Conservation (phyloP, 768 basidiomycete genomes). For the Suillus variegatus region DNA sequence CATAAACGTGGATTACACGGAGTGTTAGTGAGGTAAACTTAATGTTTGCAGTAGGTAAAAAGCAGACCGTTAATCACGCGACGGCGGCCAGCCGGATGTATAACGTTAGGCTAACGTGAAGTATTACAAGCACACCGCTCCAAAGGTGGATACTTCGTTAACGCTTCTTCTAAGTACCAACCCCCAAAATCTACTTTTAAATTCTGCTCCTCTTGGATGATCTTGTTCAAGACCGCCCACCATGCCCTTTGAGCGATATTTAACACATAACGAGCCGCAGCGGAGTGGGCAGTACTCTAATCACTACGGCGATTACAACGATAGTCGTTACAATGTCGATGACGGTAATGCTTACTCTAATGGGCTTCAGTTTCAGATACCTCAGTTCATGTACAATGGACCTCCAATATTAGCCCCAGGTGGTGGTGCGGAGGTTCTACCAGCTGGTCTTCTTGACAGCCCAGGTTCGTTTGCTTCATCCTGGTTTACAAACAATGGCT, state of each 20-base stretch:
- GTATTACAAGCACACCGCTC: background rate
- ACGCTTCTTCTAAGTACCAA: background rate
- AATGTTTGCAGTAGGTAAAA: conserved; percentile 1
- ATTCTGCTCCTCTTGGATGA: conserved; percentile 2
- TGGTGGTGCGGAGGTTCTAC: conserved; percentile 75
- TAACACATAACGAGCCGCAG: conserved; percentile 26
- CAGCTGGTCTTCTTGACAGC: conserved; percentile 39
- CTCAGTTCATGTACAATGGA: conserved; percentile 59
- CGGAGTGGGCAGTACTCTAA: conserved; percentile 11
- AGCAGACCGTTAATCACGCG: background rate
- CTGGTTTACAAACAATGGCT: conserved; percentile 56
- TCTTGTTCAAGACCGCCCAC: conserved; percentile 6
- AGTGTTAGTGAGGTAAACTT: conserved; percentile 1
- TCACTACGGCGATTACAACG: conserved; percentile 14
- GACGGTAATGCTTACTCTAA: conserved; percentile 17
- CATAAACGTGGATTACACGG: conserved; percentile 4
- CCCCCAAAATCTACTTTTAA: background rate
- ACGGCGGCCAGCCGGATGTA: background rate
- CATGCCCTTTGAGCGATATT: conserved; percentile 47
- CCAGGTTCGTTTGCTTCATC: conserved; percentile 34
- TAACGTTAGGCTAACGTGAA: conserved; percentile 6
- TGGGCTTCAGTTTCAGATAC: conserved; percentile 58
- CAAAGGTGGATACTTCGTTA: background rate
- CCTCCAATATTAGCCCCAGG: conserved; percentile 66
- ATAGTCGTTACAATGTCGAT: conserved; percentile 14